These are phyloP conservation scores for Zygoascus biomembranicola DNA, from an alignment of 805 yeast genomes.

Conservation along the genomic window DNA sequence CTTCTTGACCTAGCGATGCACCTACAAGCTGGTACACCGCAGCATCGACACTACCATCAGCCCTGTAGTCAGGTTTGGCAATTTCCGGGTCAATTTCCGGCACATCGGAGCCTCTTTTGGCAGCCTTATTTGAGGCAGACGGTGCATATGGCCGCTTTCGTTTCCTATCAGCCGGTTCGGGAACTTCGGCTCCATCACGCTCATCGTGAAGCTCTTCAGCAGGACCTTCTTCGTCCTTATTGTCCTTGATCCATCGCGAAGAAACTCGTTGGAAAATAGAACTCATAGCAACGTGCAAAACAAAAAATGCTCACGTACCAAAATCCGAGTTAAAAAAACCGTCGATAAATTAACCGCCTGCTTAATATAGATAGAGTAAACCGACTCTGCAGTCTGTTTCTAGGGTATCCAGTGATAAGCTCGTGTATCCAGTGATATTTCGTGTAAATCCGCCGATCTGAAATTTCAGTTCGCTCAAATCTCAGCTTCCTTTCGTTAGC, in stretches of 20 bases:
- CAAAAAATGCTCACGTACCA: not conserved
- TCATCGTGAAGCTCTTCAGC: not conserved
- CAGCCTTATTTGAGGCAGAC: not conserved
- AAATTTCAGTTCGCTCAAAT: conserved; percentile 1
- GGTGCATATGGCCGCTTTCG: not conserved
- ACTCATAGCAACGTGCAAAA: conserved; percentile 3
- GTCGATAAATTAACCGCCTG: too few species aligned
- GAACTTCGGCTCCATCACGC: conserved; percentile 8
- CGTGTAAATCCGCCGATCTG: not conserved
- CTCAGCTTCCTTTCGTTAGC: not conserved
- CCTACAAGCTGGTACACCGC: conserved; percentile 71
- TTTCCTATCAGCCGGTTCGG: conserved; percentile 2
- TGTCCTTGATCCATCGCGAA: conserved; percentile 10
- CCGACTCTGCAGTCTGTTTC: too few species aligned
- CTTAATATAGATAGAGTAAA: too few species aligned
- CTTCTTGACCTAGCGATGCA: conserved; percentile 42
- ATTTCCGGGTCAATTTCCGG: conserved; percentile 1
- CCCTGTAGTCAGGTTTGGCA: conserved; percentile 5
- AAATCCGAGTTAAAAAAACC: too few species aligned
- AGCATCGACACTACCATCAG: conserved; percentile 48
- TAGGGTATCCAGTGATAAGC: not conserved
- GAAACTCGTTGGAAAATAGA: conserved; percentile 7
- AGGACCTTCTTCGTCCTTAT: conserved; percentile 5
- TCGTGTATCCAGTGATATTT: not conserved
- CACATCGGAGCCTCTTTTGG: not conserved